Evolutionary conservation across 2,329 filamentous ascomycete genomes (phyloP).

Genomic region (Verticillium albo-atrum): DNA sequence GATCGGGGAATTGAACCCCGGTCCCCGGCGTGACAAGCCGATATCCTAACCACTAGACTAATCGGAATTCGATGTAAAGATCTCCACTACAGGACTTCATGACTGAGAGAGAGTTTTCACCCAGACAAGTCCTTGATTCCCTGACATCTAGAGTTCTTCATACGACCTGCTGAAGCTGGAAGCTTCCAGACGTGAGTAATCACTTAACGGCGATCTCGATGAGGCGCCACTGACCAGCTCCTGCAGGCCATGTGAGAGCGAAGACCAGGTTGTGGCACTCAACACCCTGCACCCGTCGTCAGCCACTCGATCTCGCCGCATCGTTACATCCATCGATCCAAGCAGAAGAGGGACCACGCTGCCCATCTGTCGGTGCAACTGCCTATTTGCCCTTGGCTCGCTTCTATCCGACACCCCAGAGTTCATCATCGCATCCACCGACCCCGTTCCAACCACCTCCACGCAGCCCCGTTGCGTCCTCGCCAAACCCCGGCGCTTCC

Average conservation of each 20-base stretch:
- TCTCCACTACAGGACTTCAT: rapidly evolving
- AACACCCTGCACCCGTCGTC: background rate
- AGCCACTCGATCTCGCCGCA: background rate
- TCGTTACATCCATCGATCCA: background rate
- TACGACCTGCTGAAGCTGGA: background rate
- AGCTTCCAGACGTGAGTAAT: background rate
- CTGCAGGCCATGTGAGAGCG: background rate
- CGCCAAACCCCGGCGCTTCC: background rate
- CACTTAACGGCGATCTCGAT: background rate
- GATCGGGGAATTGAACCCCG: conserved; percentile 2
- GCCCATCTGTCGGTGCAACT: background rate
- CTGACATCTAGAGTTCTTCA: background rate
- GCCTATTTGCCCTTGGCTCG: background rate
- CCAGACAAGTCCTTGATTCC: no score
- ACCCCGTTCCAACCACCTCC: no score
- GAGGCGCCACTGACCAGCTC: background rate
- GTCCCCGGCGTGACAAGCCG: conserved; percentile 1
- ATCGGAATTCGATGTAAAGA: background rate
- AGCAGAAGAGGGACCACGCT: background rate
- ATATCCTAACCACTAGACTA: conserved; percentile 1
- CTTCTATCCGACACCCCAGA: background rate
- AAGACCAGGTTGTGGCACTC: background rate
- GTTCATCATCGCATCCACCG: background rate
- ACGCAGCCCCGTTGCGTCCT: background rate
- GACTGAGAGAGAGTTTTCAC: no score